Evolutionary conservation across 169 alveolate genomes (phyloP).

Genomic region (Babesia bovis): DNA sequence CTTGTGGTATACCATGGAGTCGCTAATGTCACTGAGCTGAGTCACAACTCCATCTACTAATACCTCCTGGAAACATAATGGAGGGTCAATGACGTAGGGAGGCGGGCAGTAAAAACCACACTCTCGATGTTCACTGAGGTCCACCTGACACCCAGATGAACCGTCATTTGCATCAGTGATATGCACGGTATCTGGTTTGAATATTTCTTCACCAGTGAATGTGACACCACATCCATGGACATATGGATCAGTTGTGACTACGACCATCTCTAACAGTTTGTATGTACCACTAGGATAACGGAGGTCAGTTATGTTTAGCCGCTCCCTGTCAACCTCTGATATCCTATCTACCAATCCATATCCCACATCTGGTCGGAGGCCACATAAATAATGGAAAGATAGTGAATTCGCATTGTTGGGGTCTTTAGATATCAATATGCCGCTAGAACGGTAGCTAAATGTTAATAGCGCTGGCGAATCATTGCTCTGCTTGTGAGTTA

Average conservation of each 20-base stretch:
- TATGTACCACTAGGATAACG: background rate
- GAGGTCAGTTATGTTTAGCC: no score
- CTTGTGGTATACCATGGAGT: background rate
- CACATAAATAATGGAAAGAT: no score
- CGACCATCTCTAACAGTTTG: background rate
- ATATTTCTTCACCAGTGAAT: background rate
- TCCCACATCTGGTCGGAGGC: no score
- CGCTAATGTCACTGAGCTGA: background rate
- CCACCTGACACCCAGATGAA: background rate
- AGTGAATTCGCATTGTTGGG: no score
- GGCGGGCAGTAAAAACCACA: constrained; percentile 6
- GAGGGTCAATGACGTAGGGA: constrained; percentile 12
- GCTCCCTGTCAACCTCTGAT: no score
- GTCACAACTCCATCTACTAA: background rate
- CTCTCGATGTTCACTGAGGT: background rate
- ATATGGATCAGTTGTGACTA: constrained; percentile 1
- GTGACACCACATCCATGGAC: constrained; percentile 6
- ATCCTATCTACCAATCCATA: no score
- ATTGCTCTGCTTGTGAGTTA: no score
- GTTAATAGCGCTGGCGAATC: no score
- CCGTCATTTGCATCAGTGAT: background rate
- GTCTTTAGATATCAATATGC: no score
- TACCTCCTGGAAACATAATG: background rate
- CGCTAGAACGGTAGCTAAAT: no score
- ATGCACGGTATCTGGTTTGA: background rate